Conservation (phyloP, 2,329 filamentous ascomycete genomes). For the Eutypa lata region DNA sequence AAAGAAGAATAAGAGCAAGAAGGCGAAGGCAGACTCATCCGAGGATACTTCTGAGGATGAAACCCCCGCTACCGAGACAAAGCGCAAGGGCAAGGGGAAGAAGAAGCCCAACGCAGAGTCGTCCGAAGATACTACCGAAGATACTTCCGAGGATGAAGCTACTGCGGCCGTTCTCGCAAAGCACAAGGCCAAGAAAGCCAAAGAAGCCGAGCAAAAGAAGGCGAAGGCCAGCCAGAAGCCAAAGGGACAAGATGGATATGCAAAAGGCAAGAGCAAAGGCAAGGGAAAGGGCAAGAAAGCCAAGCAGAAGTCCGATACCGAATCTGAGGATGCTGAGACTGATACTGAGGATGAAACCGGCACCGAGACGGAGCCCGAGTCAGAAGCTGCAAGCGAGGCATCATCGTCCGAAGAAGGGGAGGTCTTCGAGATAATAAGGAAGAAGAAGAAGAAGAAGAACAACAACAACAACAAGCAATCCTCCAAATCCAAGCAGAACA, state of each 20-base stretch:
- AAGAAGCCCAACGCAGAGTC: no score
- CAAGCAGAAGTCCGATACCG: slow-evolving; percentile 7
- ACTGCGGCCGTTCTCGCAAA: slow-evolving; percentile 8
- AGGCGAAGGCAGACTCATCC: not conserved
- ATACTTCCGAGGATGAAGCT: slow-evolving; percentile 9
- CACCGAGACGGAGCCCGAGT: slow-evolving; percentile 3
- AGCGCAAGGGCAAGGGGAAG: slow-evolving; percentile 13
- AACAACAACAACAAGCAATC: slow-evolving; percentile 1
- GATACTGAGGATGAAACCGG: slow-evolving; percentile 2
- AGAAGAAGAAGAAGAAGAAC: slow-evolving; percentile 5
- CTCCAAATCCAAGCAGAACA: slow-evolving; percentile 4
- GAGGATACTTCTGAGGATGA: slow-evolving; percentile 9
- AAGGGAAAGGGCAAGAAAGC: slow-evolving; percentile 8
- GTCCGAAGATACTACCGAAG: no score
- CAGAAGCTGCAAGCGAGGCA: slow-evolving; percentile 7
- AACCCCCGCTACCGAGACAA: slow-evolving; percentile 7
- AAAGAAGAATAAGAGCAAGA: not conserved
- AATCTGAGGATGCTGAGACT: slow-evolving; percentile 6
- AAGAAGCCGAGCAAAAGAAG: slow-evolving; percentile 4
- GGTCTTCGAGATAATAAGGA: slow-evolving; percentile 7
- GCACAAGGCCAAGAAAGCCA: slow-evolving; percentile 13
- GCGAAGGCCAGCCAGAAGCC: slow-evolving; percentile 1
- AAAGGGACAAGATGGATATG: not conserved
- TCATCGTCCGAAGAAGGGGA: not conserved
- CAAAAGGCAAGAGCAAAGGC: slow-evolving; percentile 3